phyloP scores from a whole-genome alignment of 2,329 filamentous ascomycete genomes.

The Dothideomycetes sp. region DNA sequence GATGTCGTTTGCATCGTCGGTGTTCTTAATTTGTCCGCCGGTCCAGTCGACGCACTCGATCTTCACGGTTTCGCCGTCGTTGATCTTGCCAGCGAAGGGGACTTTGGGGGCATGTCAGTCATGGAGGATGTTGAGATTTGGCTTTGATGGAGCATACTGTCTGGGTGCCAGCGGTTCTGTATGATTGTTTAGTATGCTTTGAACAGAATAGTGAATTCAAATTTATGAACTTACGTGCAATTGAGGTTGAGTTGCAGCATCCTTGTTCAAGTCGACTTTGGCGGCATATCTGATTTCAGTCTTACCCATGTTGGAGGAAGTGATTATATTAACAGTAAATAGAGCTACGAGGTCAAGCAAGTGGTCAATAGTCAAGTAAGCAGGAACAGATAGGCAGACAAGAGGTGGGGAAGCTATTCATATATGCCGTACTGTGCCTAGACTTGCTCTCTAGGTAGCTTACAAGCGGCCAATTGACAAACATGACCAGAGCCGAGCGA shows the following conservation, averaged over 20 bases:
- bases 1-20: slow-evolving; percentile 82
- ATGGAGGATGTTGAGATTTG: slow-evolving; percentile 1
- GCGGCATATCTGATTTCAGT: slow-evolving; percentile 59
- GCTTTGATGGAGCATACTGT: slow-evolving; percentile 47
- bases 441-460: no score
- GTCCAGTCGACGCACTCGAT: slow-evolving; percentile 83
- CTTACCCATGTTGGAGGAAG: slow-evolving; percentile 37
- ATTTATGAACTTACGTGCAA: slow-evolving; percentile 53
- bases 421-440: no score
- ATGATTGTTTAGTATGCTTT: slow-evolving; percentile 1
- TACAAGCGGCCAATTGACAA: no score
- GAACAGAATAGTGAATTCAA: not conserved
- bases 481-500: no score
- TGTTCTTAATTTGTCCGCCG: slow-evolving; percentile 72
- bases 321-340: no score
- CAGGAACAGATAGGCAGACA: no score
- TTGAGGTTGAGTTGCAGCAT: slow-evolving; percentile 58
- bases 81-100: slow-evolving; percentile 62
- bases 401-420: no score
- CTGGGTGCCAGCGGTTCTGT: slow-evolving; percentile 88
- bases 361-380: no score
- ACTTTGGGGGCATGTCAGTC: slow-evolving; percentile 42
- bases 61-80: slow-evolving; percentile 79
- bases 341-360: no score
- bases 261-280: slow-evolving; percentile 63